These are phyloP conservation scores for Hanseniaspora singularis DNA, from an alignment of 805 yeast species.

Conservation along the genomic window DNA sequence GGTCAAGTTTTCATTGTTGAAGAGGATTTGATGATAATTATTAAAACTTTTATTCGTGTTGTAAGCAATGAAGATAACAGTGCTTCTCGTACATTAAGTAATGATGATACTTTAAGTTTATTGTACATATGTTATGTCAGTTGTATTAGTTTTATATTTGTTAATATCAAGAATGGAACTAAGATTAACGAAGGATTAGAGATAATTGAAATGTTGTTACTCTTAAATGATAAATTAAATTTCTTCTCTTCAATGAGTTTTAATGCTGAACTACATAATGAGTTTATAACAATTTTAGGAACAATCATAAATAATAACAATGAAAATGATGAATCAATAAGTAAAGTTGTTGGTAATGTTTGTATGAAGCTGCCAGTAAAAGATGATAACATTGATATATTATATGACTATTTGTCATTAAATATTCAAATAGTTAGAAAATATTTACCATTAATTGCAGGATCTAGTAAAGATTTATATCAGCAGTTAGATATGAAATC, in stretches of 20 bases:
- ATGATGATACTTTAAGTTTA: conserved; percentile 48
- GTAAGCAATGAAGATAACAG: conserved; percentile 38
- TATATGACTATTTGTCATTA: conserved; percentile 69
- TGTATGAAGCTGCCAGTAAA: conserved; percentile 26
- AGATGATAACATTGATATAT: conserved; percentile 55
- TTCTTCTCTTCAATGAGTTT: background rate
- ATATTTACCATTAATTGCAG: conserved; percentile 47
- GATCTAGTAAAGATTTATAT: conserved; percentile 21
- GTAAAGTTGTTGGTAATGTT: conserved; percentile 33
- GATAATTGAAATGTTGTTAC: background rate
- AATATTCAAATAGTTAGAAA: conserved; percentile 50
- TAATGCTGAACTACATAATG: conserved; percentile 40
- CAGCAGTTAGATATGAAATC: conserved; percentile 25
- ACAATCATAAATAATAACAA: conserved; percentile 48
- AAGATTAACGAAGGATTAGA: conserved; percentile 18
- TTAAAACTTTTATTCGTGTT: conserved; percentile 60
- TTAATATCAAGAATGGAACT: conserved; percentile 24
- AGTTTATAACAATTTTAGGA: conserved; percentile 63
- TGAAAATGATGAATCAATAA: conserved; percentile 45
- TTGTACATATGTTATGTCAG: conserved; percentile 73
- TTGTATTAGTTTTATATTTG: conserved; percentile 63
- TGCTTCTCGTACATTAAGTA: conserved; percentile 30
- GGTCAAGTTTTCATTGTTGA: background rate
- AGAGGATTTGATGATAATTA: conserved; percentile 32
- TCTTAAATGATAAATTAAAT: background rate